phyloP scores from a whole-genome alignment of 768 basidiomycete species.

The Dioszegia aurantiaca region DNA sequence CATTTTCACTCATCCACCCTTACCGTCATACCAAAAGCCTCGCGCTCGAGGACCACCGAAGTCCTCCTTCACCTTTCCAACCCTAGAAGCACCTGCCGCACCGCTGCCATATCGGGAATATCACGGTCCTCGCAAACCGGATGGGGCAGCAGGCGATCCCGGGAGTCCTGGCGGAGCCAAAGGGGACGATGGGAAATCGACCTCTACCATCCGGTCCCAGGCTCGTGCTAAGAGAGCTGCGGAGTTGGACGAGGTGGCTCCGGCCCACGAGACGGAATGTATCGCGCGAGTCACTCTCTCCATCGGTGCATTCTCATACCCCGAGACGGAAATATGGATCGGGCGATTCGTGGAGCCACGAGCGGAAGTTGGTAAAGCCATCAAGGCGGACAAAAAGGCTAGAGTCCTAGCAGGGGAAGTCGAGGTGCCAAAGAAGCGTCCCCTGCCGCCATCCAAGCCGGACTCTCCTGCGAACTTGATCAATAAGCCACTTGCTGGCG shows the following conservation, averaged over 20 bases:
- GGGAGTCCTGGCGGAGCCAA: neutral
- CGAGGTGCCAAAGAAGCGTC: slow-evolving; percentile 6
- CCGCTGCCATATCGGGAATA: slow-evolving; percentile 38
- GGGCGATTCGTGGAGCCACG: slow-evolving; percentile 42
- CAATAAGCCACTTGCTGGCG: neutral
- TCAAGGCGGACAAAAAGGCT: slow-evolving; percentile 17
- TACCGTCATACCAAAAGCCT: slow-evolving; percentile 35
- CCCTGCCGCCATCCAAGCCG: neutral
- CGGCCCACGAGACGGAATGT: slow-evolving; percentile 44
- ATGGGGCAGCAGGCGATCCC: neutral
- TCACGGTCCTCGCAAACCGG: slow-evolving; percentile 24
- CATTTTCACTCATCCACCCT: slow-evolving; percentile 44
- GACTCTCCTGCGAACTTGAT: neutral
- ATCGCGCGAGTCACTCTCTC: slow-evolving; percentile 37
- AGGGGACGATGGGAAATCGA: neutral
- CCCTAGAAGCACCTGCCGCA: slow-evolving; percentile 23
- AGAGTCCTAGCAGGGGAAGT: slow-evolving; percentile 14
- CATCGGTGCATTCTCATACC: slow-evolving; percentile 40
- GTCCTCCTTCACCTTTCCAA: slow-evolving; percentile 35
- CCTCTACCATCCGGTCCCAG: neutral
- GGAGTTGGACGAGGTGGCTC: slow-evolving; percentile 22
- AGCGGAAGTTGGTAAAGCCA: slow-evolving; percentile 17
- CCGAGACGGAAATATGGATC: slow-evolving; percentile 46
- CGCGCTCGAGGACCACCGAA: slow-evolving; percentile 30
- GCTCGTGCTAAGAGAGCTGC: slow-evolving; percentile 13